Conservation (phyloP, 2,329 filamentous ascomycete species). For the Hymenoscyphus fructigenus region DNA sequence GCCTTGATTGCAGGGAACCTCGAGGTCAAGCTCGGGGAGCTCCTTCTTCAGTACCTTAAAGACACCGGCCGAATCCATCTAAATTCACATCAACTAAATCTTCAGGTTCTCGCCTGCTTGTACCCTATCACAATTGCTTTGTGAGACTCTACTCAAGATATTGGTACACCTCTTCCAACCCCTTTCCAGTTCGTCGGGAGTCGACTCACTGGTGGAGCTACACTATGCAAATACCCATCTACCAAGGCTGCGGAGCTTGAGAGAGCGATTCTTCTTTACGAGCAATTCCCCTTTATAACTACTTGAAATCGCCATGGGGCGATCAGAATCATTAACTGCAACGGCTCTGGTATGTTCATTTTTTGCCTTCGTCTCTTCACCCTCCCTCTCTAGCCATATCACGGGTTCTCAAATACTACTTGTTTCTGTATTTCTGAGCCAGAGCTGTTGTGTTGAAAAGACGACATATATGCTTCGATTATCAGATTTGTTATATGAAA, state of each 20-base stretch:
- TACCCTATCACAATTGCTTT: too few relatives aligned
- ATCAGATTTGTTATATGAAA: background rate
- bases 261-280: background rate
- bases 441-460: too few relatives aligned
- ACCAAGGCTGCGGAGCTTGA: too few relatives aligned
- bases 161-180: too few relatives aligned
- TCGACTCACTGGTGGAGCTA: too few relatives aligned
- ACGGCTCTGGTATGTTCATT: slow-evolving; percentile 25
- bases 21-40: background rate
- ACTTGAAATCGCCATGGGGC: slow-evolving; percentile 21
- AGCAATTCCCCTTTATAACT: background rate
- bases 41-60: background rate
- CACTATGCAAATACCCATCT: too few relatives aligned
- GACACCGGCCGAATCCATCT: background rate
- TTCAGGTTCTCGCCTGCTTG: too few relatives aligned
- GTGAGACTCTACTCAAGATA: too few relatives aligned
- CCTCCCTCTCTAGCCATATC: background rate
- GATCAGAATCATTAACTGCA: slow-evolving; percentile 27
- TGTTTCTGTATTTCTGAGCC: too few relatives aligned
- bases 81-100: too few relatives aligned
- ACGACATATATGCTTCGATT: background rate
- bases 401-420: too few relatives aligned
- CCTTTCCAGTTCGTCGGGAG: too few relatives aligned
- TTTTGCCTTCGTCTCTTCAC: background rate
- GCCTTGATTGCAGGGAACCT: slow-evolving; percentile 3